Percentiles rank a stretch among this genome's conserved stretches.
Evolutionary conservation across 257 asterid species (phyloP).

Genomic region (Jacaranda copaia): DNA sequence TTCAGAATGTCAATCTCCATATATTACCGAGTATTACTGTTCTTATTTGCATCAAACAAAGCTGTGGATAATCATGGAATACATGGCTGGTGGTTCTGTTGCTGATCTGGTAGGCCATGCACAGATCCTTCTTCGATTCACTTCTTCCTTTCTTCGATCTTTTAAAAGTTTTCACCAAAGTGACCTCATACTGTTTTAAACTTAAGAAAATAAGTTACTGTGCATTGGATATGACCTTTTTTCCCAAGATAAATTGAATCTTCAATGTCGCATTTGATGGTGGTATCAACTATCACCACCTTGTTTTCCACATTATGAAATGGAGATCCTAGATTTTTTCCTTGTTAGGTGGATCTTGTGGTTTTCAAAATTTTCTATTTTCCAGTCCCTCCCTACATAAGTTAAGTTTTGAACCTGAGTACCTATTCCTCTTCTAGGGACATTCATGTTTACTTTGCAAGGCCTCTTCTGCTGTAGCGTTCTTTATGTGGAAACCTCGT

Average conservation of each 20-base stretch:
- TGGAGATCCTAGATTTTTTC: slow-evolving; percentile 5
- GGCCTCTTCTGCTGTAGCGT: slow-evolving; percentile 18
- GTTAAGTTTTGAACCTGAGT: slow-evolving; percentile 3
- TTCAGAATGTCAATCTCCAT: slow-evolving; percentile 92
- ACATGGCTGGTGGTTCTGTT: slow-evolving; percentile 99
- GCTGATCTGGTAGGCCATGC: slow-evolving; percentile 85
- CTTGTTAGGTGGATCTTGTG: slow-evolving; percentile 4
- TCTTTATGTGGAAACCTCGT: slow-evolving; percentile 15
- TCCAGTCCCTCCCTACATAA: slow-evolving; percentile 2
- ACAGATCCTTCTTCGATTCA: slow-evolving; percentile 32
- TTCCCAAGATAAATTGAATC: slow-evolving; percentile 9
- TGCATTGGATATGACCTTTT: slow-evolving; percentile 11
- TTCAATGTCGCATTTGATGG: background rate
- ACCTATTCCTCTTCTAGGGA: slow-evolving; percentile 3
- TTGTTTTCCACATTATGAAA: slow-evolving; percentile 23
- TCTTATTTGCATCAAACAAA: slow-evolving; percentile 87
- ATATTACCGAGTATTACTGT: slow-evolving; percentile 95
- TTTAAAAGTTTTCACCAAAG: slow-evolving; percentile 9
- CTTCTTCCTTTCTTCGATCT: slow-evolving; percentile 22
- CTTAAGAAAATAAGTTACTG: background rate
- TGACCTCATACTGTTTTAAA: background rate
- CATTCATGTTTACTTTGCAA: background rate
- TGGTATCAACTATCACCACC: slow-evolving; percentile 8
- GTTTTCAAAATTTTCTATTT: background rate
- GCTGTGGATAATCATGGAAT: slow-evolving; percentile 98